These are phyloP conservation scores for Blastomyces percursus DNA, from an alignment of 2,329 filamentous ascomycete species.

Conservation along the genomic window DNA sequence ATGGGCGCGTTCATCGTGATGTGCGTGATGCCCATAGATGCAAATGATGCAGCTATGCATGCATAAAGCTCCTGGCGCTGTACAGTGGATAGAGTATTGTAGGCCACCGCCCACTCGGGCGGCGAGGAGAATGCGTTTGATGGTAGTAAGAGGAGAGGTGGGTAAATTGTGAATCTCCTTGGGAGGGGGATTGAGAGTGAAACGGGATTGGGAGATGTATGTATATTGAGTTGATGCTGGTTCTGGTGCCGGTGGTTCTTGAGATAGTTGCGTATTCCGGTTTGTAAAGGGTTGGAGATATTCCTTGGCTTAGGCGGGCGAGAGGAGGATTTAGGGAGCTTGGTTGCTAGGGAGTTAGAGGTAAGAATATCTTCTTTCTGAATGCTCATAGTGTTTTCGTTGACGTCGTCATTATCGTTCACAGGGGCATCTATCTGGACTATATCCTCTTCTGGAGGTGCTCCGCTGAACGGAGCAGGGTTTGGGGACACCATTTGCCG, in stretches of 20 bases:
- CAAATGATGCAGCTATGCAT: constrained; percentile 33
- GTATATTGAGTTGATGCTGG: constrained; percentile 10
- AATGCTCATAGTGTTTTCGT: neutral
- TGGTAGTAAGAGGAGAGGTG: constrained; percentile 47
- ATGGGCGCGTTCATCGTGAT: constrained; percentile 51
- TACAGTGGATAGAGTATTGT: constrained; percentile 18
- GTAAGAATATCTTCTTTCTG: neutral
- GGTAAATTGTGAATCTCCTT: constrained; percentile 46
- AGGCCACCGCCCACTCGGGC: constrained; percentile 22
- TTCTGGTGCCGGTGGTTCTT: constrained; percentile 8
- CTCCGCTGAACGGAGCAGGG: neutral
- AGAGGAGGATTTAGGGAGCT: neutral
- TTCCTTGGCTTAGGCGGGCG: constrained; percentile 2
- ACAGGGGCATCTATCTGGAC: neutral
- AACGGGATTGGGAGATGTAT: constrained; percentile 8
- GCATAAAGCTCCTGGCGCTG: constrained; percentile 31
- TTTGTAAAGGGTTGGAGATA: neutral
- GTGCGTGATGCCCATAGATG: constrained; percentile 37
- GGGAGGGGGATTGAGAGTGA: constrained; percentile 21
- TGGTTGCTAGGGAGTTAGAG: neutral
- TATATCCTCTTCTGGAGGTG: neutral
- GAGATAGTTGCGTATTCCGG: constrained; percentile 17
- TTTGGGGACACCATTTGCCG: neutral
- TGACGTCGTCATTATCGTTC: neutral
- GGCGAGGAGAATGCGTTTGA: constrained; percentile 34